A percentile compares a stretch with the other conserved stretches of the same genome.
Evolutionary conservation across 352 stramenopile species (phyloP).

Genomic region (Pythium rishiriense): DNA sequence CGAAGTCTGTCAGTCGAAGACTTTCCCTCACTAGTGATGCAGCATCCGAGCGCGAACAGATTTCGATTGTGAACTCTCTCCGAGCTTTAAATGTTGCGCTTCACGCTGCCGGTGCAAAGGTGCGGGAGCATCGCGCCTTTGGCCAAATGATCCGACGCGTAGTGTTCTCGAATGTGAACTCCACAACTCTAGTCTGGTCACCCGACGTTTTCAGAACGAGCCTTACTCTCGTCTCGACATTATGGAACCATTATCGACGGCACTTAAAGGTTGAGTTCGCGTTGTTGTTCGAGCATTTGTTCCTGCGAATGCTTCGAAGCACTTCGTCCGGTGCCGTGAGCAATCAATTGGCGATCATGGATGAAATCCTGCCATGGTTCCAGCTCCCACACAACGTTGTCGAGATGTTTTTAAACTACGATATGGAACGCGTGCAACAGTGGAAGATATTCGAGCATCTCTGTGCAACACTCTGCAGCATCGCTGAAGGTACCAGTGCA

Average conservation of each 20-base stretch:
- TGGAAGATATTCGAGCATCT: constrained; percentile 90
- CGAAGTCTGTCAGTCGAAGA: constrained; percentile 69
- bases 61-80: constrained; percentile 65
- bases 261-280: constrained; percentile 85
- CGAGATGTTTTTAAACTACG: constrained; percentile 88
- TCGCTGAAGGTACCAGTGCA: constrained; percentile 57
- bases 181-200: constrained; percentile 57
- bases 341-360: constrained; percentile 78
- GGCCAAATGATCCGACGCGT: constrained; percentile 78
- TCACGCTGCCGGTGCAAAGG: constrained; percentile 41
- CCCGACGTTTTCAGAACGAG: constrained; percentile 57
- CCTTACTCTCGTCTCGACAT: constrained; percentile 64
- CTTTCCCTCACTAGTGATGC: constrained; percentile 34
- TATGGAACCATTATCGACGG: constrained; percentile 86
- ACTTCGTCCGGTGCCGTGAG: constrained; percentile 42
- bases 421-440: constrained; percentile 84
- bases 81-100: constrained; percentile 75
- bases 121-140: constrained; percentile 64
- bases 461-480: constrained; percentile 68
- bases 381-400: constrained; percentile 87
- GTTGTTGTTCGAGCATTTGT: constrained; percentile 79
- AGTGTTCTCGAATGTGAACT: constrained; percentile 72
- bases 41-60: constrained; percentile 47
- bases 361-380: constrained; percentile 76
- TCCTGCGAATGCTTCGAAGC: constrained; percentile 70